Evolutionary conservation across 2,329 filamentous ascomycete genomes (phyloP).

Genomic region (Colletotrichum sp.): DNA sequence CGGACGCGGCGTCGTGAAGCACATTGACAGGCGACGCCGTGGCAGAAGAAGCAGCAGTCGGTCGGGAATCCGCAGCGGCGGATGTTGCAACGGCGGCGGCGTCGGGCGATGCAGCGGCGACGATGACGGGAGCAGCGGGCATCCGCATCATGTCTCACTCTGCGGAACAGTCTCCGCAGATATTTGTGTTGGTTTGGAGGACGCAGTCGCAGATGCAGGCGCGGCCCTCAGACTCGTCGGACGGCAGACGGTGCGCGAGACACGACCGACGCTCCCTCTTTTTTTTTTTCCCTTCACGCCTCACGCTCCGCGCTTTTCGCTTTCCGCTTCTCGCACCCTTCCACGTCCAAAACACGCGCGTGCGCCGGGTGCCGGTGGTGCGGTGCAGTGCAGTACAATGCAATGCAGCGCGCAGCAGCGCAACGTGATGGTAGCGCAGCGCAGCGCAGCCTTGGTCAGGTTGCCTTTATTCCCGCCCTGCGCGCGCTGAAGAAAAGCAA

Average conservation of each 20-base stretch:
- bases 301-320: background rate
- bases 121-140: background rate
- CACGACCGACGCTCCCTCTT: background rate
- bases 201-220: background rate
- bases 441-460: background rate
- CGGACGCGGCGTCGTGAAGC: background rate
- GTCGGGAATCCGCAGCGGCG: slow-evolving; percentile 1
- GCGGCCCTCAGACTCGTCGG: background rate
- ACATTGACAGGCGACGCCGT: background rate
- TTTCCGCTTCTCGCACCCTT: background rate
- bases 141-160: slow-evolving; percentile 21
- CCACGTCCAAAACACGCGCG: background rate
- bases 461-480: background rate
- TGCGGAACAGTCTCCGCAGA: background rate
- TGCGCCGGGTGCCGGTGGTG: background rate
- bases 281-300: background rate
- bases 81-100: background rate
- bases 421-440: background rate
- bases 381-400: background rate
- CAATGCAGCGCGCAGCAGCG: background rate
- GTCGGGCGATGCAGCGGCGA: background rate
- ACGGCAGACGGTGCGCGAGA: background rate
- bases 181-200: background rate
- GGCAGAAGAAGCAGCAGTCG: background rate
- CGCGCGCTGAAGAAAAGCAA: background rate